Base-by-base conservation (phyloP, 2,329 filamentous ascomycete species). In the Neoscytalidium dimidiatum region DNA sequence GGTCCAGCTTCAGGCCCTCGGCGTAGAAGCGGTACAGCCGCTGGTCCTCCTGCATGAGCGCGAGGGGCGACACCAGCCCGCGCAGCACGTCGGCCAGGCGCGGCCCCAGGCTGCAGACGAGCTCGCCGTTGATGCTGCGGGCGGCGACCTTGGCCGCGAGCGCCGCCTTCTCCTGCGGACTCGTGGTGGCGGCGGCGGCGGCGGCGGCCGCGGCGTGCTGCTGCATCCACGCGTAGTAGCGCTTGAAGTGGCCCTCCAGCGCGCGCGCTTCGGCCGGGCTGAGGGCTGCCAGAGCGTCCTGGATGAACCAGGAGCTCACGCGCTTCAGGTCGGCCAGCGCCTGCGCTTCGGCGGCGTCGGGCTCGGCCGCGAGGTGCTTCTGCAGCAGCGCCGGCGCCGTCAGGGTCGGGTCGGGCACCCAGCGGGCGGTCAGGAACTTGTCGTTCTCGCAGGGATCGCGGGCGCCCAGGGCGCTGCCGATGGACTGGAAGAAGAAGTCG, bases 11-110 rank as follows among this genome's bases (percentile, higher is more conserved):
- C 23, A 26, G 44, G 8, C 19, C 44, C 21, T 49, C 23, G 41
- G 41, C 44, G 44, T 58, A 58, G 53, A 43, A 58, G 19, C 19
- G 19, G 35, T 58, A 58, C 7, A 62, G 44, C 58, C 51, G 29
- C 19, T 51, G 28, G 43, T 35, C n/a, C 43, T 49, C 58, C n/a
- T 35, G n/a, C 56, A 61, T 61, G 19, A 61, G 19, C 41, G 28
- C 38, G 8, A 61, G 41, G 1, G 56, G 38, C 26, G 38, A 21
- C 9, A 48, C n/a, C 5, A 26, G 17, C n/a, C 35, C 21, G n/a
- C 53, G 35, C 33, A 58, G 38, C n/a, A 58, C 35, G 8, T 23
- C 33, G 51, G 51, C 19, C 28, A 53, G 19, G 51, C 19, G n/a
- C 19, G 29, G 51, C 13, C 51, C 51, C 7, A 53, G 29, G n/a